Conservation (phyloP, 164 flowering plant species). For the Malania oleifera region DNA sequence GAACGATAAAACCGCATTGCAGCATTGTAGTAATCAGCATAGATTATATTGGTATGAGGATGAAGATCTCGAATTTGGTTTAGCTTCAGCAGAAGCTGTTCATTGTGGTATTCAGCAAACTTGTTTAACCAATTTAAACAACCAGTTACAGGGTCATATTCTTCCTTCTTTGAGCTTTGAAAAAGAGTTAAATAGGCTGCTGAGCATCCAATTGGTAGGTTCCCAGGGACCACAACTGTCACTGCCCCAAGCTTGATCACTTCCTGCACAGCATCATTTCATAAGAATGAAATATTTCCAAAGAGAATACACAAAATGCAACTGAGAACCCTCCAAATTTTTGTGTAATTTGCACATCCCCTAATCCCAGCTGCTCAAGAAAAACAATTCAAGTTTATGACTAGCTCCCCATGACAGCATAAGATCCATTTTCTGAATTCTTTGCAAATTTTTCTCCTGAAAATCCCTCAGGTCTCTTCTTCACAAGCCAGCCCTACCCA, state of each 20-base stretch:
- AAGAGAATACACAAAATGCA: background rate
- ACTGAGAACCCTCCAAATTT: too few species aligned
- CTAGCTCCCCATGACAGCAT: too few species aligned
- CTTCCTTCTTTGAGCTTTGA: background rate
- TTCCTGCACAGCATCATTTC: background rate
- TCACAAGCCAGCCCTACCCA: too few species aligned
- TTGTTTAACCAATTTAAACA: conserved; percentile 12
- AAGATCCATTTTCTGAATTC: too few species aligned
- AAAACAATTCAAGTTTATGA: too few species aligned
- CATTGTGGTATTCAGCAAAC: conserved; percentile 10
- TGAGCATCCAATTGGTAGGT: conserved; percentile 18
- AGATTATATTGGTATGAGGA: conserved; percentile 13
- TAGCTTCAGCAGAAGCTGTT: conserved; percentile 4
- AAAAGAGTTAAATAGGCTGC: conserved; percentile 5
- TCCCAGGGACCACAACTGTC: conserved; percentile 17
- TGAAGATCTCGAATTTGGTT: conserved; percentile 1
- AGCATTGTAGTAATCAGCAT: conserved; percentile 18
- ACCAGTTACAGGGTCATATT: conserved; percentile 11
- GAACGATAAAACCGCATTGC: conserved; percentile 4
- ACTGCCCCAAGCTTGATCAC: conserved; percentile 14
- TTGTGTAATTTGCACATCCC: too few species aligned
- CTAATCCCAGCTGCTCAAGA: too few species aligned
- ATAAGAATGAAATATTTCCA: too few species aligned
- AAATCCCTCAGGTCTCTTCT: too few species aligned
- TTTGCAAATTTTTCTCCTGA: too few species aligned